Conservation (phyloP, 176 grass and related monocot species). For the Stipa capillata region DNA sequence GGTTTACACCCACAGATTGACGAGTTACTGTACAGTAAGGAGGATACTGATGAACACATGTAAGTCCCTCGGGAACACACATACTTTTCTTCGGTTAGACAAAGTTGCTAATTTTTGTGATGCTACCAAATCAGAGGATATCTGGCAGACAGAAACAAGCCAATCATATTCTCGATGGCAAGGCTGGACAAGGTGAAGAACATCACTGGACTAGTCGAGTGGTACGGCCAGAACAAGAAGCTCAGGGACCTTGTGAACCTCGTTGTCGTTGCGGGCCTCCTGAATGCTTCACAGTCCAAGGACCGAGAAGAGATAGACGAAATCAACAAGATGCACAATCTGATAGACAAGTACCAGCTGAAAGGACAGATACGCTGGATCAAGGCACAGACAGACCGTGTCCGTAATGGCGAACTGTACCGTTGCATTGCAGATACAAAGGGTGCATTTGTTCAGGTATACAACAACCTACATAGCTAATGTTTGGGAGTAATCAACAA, state of each 20-base stretch:
- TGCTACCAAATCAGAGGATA: conserved; percentile 56
- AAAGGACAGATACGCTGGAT: conserved; percentile 93
- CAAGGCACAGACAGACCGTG: conserved; percentile 69
- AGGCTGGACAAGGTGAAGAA: conserved; percentile 96
- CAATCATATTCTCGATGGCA: conserved; percentile 94
- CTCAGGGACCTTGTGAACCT: conserved; percentile 80
- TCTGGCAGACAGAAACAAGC: conserved; percentile 64
- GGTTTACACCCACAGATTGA: conserved; percentile 68
- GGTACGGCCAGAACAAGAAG: conserved; percentile 85
- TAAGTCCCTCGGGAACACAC: conserved; percentile 20
- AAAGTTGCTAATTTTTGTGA: conserved; percentile 18
- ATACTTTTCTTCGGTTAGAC: background rate
- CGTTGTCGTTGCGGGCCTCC: conserved; percentile 65
- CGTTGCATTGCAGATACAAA: conserved; percentile 78
- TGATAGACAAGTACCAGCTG: conserved; percentile 81
- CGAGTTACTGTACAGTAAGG: conserved; percentile 78
- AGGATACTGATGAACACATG: conserved; percentile 69
- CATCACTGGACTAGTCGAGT: conserved; percentile 87
- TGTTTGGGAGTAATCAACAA: background rate
- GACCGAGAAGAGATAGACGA: conserved; percentile 95
- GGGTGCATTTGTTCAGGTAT: conserved; percentile 97
- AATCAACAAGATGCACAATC: conserved; percentile 87
- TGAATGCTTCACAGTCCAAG: conserved; percentile 76
- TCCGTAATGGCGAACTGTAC: conserved; percentile 85
- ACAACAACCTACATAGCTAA: too few relatives aligned